phyloP scores from a whole-genome alignment of 2,329 filamentous ascomycete species.

The Grosmannia huntii region DNA sequence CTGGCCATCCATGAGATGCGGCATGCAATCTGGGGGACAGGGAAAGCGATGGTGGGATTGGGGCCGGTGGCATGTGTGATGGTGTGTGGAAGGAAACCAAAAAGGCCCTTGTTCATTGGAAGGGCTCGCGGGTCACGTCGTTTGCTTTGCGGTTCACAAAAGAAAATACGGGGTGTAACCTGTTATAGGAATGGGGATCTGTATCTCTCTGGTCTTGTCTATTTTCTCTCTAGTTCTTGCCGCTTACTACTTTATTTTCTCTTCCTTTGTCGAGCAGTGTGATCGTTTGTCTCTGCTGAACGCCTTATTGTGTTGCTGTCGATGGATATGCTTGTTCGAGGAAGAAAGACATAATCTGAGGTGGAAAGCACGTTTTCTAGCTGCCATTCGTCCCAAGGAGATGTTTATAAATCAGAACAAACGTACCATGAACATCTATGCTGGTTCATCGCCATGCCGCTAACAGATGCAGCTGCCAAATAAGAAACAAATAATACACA shows the following conservation, averaged over 20 bases:
- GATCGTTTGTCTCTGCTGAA: too few species aligned
- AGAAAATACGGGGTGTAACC: conserved; percentile 1
- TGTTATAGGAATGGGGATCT: conserved; percentile 4
- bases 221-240: background rate
- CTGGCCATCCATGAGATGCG: background rate
- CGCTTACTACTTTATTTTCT: background rate
- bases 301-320: too few species aligned
- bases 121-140: background rate
- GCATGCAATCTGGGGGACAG: background rate
- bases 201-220: background rate
- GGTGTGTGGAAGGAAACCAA: background rate
- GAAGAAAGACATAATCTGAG: too few species aligned
- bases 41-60: background rate
- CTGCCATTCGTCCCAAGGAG: too few species aligned
- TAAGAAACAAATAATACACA: too few species aligned
- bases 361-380: too few species aligned
- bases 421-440: too few species aligned
- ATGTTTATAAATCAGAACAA: too few species aligned
- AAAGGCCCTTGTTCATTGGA: background rate
- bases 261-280: background rate
- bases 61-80: background rate
- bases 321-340: too few species aligned
- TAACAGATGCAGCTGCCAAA: too few species aligned
- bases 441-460: too few species aligned
- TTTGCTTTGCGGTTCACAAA: background rate